Percentiles rank a stretch among this genome's conserved stretches.
These are phyloP conservation scores for Corynespora cassiicola DNA, from an alignment of 2,329 filamentous ascomycete genomes.

Conservation along the genomic window DNA sequence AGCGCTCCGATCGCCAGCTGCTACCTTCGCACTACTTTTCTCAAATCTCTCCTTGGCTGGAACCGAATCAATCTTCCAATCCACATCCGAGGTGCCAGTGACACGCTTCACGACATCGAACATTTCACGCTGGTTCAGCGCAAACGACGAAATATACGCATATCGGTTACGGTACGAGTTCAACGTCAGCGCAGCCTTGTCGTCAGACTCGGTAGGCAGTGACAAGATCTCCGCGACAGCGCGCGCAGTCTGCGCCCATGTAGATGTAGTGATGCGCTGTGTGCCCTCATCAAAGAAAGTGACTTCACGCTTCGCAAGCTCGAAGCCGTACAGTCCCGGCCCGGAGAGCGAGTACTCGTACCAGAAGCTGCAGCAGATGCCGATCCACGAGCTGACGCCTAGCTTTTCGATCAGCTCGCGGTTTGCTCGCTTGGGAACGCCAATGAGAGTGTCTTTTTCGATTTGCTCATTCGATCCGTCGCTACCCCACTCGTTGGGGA, in stretches of 20 bases:
- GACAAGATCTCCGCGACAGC: slow-evolving; percentile 57
- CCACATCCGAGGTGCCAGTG: slow-evolving; percentile 61
- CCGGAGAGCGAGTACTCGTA: slow-evolving; percentile 47
- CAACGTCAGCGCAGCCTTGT: slow-evolving; percentile 11
- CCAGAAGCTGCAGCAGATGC: slow-evolving; percentile 38
- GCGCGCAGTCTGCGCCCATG: slow-evolving; percentile 63
- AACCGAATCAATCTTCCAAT: slow-evolving; percentile 66
- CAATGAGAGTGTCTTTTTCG: slow-evolving; percentile 11
- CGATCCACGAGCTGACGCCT: slow-evolving; percentile 33
- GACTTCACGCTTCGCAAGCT: slow-evolving; percentile 37
- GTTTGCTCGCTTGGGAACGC: slow-evolving; percentile 14
- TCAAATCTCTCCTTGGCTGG: slow-evolving; percentile 55
- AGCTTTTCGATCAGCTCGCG: slow-evolving; percentile 22
- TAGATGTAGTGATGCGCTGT: slow-evolving; percentile 61
- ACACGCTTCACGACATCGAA: slow-evolving; percentile 67
- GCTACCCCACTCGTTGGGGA: slow-evolving; percentile 47
- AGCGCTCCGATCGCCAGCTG: slow-evolving; percentile 46
- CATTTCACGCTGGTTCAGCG: slow-evolving; percentile 66
- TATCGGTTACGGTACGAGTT: slow-evolving; percentile 29
- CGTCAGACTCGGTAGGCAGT: slow-evolving; percentile 38
- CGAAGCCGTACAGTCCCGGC: slow-evolving; percentile 43
- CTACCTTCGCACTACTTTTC: slow-evolving; percentile 55
- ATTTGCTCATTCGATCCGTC: slow-evolving; percentile 35
- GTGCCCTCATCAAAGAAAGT: slow-evolving; percentile 41
- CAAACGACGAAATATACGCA: slow-evolving; percentile 41